Evolutionary conservation across 495 filamentous ascomycete genomes (phyloP).

Genomic region (Zalerion maritima): DNA sequence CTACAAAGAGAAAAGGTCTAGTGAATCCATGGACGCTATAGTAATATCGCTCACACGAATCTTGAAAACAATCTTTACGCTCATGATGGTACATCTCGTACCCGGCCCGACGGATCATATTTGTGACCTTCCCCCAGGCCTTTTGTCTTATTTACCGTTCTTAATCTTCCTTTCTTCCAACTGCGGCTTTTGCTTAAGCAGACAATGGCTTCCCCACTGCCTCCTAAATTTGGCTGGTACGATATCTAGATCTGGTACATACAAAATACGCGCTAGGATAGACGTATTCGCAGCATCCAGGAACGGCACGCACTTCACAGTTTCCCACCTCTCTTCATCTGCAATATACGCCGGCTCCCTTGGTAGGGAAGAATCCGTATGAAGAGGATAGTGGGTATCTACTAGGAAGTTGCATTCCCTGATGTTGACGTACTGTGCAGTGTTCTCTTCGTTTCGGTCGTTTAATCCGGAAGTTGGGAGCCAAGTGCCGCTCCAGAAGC

Average conservation of each 20-base stretch:
- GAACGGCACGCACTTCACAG: conserved; percentile 57
- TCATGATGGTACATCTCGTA: neutral
- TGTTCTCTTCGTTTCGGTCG: conserved; percentile 77
- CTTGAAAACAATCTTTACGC: neutral
- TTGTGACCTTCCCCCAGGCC: neutral
- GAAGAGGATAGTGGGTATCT: conserved; percentile 64
- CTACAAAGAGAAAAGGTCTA: neutral
- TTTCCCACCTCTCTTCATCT: conserved; percentile 58
- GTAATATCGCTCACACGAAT: neutral
- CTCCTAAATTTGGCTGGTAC: conserved; percentile 55
- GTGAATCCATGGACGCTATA: conserved; percentile 1
- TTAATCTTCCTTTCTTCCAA: conserved; percentile 2
- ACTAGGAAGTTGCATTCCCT: conserved; percentile 68
- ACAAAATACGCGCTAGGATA: conserved; percentile 62
- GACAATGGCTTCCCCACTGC: conserved; percentile 72
- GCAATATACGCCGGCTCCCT: conserved; percentile 59
- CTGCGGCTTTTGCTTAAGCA: conserved; percentile 40
- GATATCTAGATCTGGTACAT: conserved; percentile 61
- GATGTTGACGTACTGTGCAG: conserved; percentile 71
- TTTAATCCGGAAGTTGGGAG: conserved; percentile 77
- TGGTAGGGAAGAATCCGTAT: conserved; percentile 21
- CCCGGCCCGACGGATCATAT: neutral
- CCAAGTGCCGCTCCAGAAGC: conserved; percentile 65
- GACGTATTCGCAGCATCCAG: conserved; percentile 64
- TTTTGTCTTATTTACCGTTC: neutral